These are phyloP conservation scores for Phyllosticta citrichinensis DNA, from an alignment of 2,329 filamentous ascomycete species.

Conservation along the genomic window DNA sequence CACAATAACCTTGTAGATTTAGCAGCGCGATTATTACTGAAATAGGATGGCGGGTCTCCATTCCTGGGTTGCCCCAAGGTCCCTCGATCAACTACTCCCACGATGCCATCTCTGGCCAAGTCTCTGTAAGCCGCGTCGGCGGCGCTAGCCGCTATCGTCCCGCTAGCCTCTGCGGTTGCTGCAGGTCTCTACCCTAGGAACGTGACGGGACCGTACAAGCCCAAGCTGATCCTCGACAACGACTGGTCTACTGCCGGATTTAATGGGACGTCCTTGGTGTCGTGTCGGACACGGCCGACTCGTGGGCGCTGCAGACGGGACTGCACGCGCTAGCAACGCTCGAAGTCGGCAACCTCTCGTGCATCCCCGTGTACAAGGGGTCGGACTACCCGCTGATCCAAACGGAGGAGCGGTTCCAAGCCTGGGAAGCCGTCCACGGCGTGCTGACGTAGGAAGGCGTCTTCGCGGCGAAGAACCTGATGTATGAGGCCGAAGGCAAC, in stretches of 20 bases:
- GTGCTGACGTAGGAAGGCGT: conserved; percentile 37
- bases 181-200: not conserved
- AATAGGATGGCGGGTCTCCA: not conserved
- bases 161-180: not conserved
- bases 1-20: not conserved
- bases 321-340: conserved; percentile 39
- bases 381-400: conserved; percentile 39
- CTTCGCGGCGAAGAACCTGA: conserved; percentile 35
- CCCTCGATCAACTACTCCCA: not conserved
- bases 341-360: conserved; percentile 36
- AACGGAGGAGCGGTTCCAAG: conserved; percentile 34
- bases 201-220: not conserved
- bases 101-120: not conserved
- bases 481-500: conserved; percentile 31
- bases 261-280: conserved; percentile 38
- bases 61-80: not conserved
- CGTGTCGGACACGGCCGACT: conserved; percentile 33
- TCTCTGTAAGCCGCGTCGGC: not conserved
- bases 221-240: conserved; percentile 36
- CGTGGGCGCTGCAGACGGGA: conserved; percentile 37
- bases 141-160: not conserved
- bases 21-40: not conserved
- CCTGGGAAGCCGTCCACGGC: conserved; percentile 37
- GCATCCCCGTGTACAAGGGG: conserved; percentile 40
- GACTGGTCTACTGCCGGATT: conserved; percentile 36